phyloP scores from a whole-genome alignment of 352 stramenopile species.

The Globisporangium heterothallicum region DNA sequence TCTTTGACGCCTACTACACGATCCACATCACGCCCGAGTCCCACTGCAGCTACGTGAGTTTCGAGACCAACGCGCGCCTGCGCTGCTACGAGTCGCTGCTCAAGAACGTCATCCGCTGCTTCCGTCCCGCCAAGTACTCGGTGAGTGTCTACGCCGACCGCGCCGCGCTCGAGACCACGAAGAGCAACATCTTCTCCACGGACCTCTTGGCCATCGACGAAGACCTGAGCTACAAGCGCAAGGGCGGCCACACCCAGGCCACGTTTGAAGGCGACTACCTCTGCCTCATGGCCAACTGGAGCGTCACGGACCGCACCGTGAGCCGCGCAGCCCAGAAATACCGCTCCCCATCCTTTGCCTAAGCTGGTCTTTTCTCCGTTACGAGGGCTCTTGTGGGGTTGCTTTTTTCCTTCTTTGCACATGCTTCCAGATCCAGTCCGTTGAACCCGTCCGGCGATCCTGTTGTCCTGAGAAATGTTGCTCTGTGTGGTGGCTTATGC shows the following conservation, averaged over 20 bases:
- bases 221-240: constrained; percentile 75
- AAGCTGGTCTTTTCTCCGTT: no score
- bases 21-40: constrained; percentile 98
- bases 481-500: no score
- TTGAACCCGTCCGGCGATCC: no score
- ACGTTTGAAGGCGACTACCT: constrained; percentile 85
- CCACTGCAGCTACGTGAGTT: constrained; percentile 95
- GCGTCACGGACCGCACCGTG: constrained; percentile 34
- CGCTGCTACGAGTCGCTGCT: constrained; percentile 89
- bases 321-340: constrained; percentile 58
- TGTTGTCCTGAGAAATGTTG: no score
- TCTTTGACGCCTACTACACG: constrained; percentile 98
- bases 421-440: no score
- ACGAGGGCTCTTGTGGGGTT: no score
- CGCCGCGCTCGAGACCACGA: constrained; percentile 57
- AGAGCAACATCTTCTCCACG: constrained; percentile 71
- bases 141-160: constrained; percentile 96
- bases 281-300: constrained; percentile 80
- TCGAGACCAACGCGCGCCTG: constrained; percentile 96
- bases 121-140: constrained; percentile 96
- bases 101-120: constrained; percentile 97
- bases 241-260: constrained; percentile 76
- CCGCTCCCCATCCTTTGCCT: constrained; percentile 74
- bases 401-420: no score
- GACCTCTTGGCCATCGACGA: constrained; percentile 70